Evolutionary conservation across 2,329 filamentous ascomycete species (phyloP).

Genomic region (Venturiaceae sp.): DNA sequence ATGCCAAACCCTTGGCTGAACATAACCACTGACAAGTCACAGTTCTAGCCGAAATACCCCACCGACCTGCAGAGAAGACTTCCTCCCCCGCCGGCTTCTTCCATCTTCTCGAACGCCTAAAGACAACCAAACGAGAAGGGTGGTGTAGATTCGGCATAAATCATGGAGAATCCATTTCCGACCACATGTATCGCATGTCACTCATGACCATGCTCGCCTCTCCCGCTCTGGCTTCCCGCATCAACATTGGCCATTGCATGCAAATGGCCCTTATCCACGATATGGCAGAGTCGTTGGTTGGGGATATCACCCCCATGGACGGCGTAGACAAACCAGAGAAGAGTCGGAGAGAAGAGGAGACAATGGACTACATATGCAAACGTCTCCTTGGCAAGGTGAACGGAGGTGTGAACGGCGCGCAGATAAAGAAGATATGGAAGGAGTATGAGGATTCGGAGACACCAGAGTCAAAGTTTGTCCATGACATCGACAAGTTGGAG

Average conservation of each 20-base stretch:
- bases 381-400: conserved; percentile 64
- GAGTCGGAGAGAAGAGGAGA: conserved; percentile 71
- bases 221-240: conserved; percentile 54
- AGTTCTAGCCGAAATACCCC: conserved; percentile 38
- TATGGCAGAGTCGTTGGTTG: conserved; percentile 92
- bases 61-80: conserved; percentile 48
- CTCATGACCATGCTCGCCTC: conserved; percentile 91
- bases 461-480: conserved; percentile 77
- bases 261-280: conserved; percentile 96
- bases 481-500: conserved; percentile 97
- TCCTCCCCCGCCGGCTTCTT: conserved; percentile 82
- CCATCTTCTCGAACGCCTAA: conserved; percentile 85
- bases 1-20: not conserved
- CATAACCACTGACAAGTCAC: not conserved
- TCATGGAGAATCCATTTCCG: conserved; percentile 77
- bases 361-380: conserved; percentile 83
- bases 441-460: conserved; percentile 90
- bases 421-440: conserved; percentile 76
- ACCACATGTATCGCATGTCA: conserved; percentile 99
- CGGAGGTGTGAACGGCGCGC: conserved; percentile 57
- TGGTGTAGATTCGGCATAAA: conserved; percentile 82
- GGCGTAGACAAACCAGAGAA: conserved; percentile 80
- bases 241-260: conserved; percentile 77
- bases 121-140: conserved; percentile 92
- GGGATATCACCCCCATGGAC: conserved; percentile 93